These are phyloP conservation scores for Auricularia sp. DNA, from an alignment of 768 basidiomycete species.

Conservation along the genomic window DNA sequence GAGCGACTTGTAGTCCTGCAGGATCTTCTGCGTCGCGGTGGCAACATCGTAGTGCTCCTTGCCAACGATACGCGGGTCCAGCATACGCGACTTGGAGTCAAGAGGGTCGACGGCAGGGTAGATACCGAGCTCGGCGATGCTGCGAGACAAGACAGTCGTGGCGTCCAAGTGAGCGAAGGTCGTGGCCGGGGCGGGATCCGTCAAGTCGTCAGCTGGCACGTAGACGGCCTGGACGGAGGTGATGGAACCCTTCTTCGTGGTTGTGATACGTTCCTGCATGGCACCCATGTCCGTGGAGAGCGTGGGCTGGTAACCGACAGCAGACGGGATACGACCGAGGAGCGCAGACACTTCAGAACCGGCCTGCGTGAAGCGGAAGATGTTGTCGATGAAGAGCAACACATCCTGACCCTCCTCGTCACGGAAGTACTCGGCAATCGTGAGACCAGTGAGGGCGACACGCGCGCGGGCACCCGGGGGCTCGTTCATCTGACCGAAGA, in stretches of 20 bases:
- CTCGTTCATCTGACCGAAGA: conserved; percentile 99
- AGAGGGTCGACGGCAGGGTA: conserved; percentile 99
- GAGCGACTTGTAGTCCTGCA: conserved; percentile 92
- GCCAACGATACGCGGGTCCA: conserved; percentile 97
- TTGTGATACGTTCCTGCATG: conserved; percentile 99
- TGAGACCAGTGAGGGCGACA: conserved; percentile 98
- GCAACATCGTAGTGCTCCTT: conserved; percentile 93
- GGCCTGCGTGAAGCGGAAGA: conserved; percentile 99
- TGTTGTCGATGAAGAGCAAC: conserved; percentile 99
- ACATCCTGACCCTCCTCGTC: conserved; percentile 99
- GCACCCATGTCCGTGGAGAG: conserved; percentile 99
- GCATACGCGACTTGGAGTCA: conserved; percentile 99
- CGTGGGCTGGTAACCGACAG: conserved; percentile 99
- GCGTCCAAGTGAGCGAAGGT: conserved; percentile 99
- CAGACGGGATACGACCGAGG: conserved; percentile 99
- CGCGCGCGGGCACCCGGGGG: conserved; percentile 99
- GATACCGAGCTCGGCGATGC: conserved; percentile 97
- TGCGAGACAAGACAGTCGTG: conserved; percentile 97
- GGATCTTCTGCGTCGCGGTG: conserved; percentile 94
- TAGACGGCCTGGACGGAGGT: conserved; percentile 99
- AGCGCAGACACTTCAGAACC: conserved; percentile 99
- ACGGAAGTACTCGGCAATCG: conserved; percentile 99
- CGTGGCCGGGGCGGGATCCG: conserved; percentile 98
- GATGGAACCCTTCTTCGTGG: conserved; percentile 99
- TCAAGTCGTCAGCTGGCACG: conserved; percentile 99